Percentiles rank a stretch among this genome's conserved stretches.
Conservation (phyloP, 2,329 filamentous ascomycete genomes). For the Fusarium subglutinans region DNA sequence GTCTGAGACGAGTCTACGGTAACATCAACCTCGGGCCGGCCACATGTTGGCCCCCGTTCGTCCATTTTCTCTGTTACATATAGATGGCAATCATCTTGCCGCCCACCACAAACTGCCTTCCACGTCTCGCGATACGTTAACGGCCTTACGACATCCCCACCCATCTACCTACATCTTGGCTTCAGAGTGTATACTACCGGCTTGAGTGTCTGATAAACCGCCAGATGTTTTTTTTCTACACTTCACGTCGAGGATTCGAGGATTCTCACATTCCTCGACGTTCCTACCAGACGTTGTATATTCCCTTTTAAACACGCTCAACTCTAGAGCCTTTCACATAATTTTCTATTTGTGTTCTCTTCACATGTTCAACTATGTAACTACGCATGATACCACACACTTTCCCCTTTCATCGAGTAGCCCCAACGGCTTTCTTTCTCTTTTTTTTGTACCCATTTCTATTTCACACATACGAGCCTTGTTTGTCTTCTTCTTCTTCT, state of each 20-base stretch:
- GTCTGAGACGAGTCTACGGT: constrained; percentile 3
- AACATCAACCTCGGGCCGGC: neutral
- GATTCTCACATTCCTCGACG: neutral
- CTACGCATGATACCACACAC: constrained; percentile 37
- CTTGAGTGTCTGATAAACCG: constrained; percentile 13
- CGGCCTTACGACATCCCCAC: constrained; percentile 28
- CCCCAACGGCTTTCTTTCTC: constrained; percentile 21
- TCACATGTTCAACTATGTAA: constrained; percentile 30
- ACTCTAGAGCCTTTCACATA: neutral
- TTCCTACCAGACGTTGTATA: constrained; percentile 1
- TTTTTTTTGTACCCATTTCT: constrained; percentile 15
- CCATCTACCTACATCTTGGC: constrained; percentile 5
- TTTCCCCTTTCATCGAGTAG: constrained; percentile 13
- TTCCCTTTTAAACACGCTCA: constrained; percentile 7
- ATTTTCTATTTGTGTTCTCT: constrained; percentile 34
- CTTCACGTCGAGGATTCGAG: neutral
- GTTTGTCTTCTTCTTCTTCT: constrained; percentile 4
- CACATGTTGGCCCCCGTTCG: neutral
- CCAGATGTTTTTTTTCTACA: constrained; percentile 3
- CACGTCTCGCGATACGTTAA: constrained; percentile 26
- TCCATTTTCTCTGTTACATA: constrained; percentile 23
- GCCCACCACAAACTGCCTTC: constrained; percentile 11
- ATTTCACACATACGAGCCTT: constrained; percentile 16
- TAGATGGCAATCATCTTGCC: constrained; percentile 10
- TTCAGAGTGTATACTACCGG: constrained; percentile 21